Base-by-base conservation (phyloP, 129 eudicot genomes). In the Pulicaria dysenterica region DNA sequence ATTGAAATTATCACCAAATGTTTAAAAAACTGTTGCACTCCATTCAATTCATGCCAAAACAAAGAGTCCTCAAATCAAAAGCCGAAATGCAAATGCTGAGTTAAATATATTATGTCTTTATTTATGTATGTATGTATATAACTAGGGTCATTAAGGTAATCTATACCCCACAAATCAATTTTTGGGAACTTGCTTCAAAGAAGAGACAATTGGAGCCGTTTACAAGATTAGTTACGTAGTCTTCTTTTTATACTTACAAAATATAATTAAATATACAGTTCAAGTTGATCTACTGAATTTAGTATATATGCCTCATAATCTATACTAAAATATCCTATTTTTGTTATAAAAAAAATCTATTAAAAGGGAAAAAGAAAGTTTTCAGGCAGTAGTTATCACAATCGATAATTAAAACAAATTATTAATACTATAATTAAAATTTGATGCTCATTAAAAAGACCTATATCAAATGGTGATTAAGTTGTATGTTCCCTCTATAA, bases 1-100 rank as follows among this genome's bases (percentile, higher is more conserved):
- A 79, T 87, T 65, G 87, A 70, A 73, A 63, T 82, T 62, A 85
- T 87, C 93, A 77, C 46, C 81, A 42, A 58, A 24, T 24, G 49
- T 12, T 34, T 75, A 76, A 38, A 77, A 24, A 83, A 86, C 80
- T 36, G 19, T 7, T 46, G 74, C 59, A 76, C 42, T 62, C 46
- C 58, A 17, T 53, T 51, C 64, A 58, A 58, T 55, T 49, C 73
- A 51, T 51, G 60, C 74, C 69, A 76, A 76, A 49, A 76, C 24
- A 67, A 56, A 67, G 44, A 58, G 67, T 76, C 61, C 15, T 19
- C 44, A 67, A 67, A 15, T 51, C 51, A 58, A 38, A 76, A 44
- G 14, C 57, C 24, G 67, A 24, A 36, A 42, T 70, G 3, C 11
- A 16, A 55, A 16, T 19, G 31, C 31, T 24, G 31, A 24, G 19